Evolutionary conservation across 768 basidiomycete genomes (phyloP).

Genomic region (Russula brevipes): DNA sequence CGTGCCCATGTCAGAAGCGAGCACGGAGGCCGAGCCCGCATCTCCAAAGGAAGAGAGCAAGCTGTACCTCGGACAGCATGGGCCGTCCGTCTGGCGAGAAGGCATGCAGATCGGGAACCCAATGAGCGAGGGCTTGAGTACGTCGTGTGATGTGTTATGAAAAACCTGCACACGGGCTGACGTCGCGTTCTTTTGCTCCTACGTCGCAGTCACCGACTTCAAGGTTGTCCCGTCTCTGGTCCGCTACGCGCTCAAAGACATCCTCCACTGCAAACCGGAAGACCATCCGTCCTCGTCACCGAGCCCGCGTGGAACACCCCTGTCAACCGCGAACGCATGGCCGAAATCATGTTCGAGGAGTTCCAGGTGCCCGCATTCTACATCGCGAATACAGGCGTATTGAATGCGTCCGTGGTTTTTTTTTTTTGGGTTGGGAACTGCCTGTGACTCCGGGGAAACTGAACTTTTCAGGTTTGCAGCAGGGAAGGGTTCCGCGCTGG

Average conservation of each 20-base stretch:
- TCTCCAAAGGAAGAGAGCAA: conserved; percentile 46
- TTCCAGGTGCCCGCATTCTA: conserved; percentile 95
- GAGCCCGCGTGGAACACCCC: conserved; percentile 96
- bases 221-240: conserved; percentile 65
- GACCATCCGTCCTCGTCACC: conserved; percentile 89
- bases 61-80: conserved; percentile 80
- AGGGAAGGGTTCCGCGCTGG: conserved; percentile 94
- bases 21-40: conserved; percentile 34
- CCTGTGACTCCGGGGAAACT: not conserved
- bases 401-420: conserved; percentile 63
- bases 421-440: not conserved
- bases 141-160: conserved; percentile 27
- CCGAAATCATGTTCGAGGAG: conserved; percentile 97
- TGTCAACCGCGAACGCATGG: conserved; percentile 90
- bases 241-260: conserved; percentile 66
- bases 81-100: conserved; percentile 86
- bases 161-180: not conserved
- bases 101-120: conserved; percentile 86
- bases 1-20: conserved; percentile 51
- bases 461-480: conserved; percentile 71
- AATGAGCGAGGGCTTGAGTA: conserved; percentile 79
- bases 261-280: conserved; percentile 68
- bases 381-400: conserved; percentile 88
- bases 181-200: too few relatives aligned
- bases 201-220: conserved; percentile 62